Base-by-base conservation (phyloP, 1,284 basidiomycete genomes). In the Volvariella volvacea region DNA sequence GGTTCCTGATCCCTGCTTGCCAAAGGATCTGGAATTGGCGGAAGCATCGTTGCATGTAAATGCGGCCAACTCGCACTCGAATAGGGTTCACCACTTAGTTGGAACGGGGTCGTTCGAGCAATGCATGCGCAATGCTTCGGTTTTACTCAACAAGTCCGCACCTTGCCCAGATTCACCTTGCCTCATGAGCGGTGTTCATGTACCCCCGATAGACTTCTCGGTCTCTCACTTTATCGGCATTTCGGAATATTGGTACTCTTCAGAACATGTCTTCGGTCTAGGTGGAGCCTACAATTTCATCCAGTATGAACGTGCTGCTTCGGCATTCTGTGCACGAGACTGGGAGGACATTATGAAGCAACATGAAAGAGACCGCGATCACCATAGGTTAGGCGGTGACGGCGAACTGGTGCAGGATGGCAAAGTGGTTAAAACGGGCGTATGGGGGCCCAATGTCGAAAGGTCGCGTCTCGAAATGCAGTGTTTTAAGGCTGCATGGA, bases 401-500 rank as follows among this genome's bases (percentile, higher is more conserved):
- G 80, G 78, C 1, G 71, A 78, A 48, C 67, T 80, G 9, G 66
- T 76, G 50, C 56, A 77, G 51, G 67, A 73, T 28, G 84, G 81
- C 14, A 63, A 77, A 45, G 60, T 83, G 14, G 75, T 83, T 19
- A 74, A 74, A 21, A 73, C 78, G 6, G 83, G 83, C 1, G 76
- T 77, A 55, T 85, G 81, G 79, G 80, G 80, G 4, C 70, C 80
- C 16, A 67, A 77, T 38, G 83, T 96, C 43, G 92, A 94, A 58
- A 65, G 89, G 32, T 78, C 86, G 30, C 79, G 95, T 25, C 66
- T 99, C 48, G 81, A 95, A 66, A 90, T 95, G 86, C 96, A 99
- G 60, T 99, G 96, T 62, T 99, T 99, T 83, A 99, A 99, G 63
- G 92, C 95, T 1, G 94, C 95, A 1, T 99, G 96, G 96, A 80